Evolutionary conservation across 2,329 filamentous ascomycete genomes (phyloP), one percentile per base, ranked within the genome.

Genomic region (Colletotrichum lini): DNA sequence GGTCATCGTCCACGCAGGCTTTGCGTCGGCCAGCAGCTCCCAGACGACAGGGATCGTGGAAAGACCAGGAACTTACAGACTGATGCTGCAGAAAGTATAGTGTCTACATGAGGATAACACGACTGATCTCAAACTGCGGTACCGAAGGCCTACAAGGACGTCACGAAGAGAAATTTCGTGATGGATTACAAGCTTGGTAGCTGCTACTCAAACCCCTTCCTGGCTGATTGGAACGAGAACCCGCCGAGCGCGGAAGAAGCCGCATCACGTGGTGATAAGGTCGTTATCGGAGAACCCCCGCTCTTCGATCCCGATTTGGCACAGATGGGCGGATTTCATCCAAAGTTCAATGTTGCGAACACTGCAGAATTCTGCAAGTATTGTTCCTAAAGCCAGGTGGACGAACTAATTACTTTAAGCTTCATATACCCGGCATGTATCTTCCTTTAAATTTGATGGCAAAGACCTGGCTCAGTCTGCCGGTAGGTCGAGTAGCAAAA

Each of bases 221-320:
- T n/a, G 56, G 49, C 44, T 70, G 66, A 58, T 65, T 60, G 54
- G 61, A 57, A 72, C 30, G 59, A 40, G 67, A 69, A 42, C 54
- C 65, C 50, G 53, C 52, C 42, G 18, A 30, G 23, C 26, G 26
- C 67, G 71, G 67, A 58, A 54, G 16, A 50, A 50, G 49, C 63
- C 71, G 68, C 30, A 13, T 73, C 68, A 72, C 59, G 70, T 73
- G 72, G 18, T 21, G 57, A 72, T 70, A 62, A 63, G 35, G 2
- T 15, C 2, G 50, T 56, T 65, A 71, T 63, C 65, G 13, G 6
- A 0, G 0, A 2, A 4, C 5, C 1, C 15, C 62, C 50, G 13
- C 18, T n/a, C 40, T 26, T 21, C 4, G 3, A 21, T 7, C 16
- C 50, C 40, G 40, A 56, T 35, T 56, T 21, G 26, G 59, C 35